Evolutionary conservation across 352 stramenopile genomes (phyloP), one percentile per base, ranked within the genome.

Genomic region (Globisporangium rhizosaccharum): DNA sequence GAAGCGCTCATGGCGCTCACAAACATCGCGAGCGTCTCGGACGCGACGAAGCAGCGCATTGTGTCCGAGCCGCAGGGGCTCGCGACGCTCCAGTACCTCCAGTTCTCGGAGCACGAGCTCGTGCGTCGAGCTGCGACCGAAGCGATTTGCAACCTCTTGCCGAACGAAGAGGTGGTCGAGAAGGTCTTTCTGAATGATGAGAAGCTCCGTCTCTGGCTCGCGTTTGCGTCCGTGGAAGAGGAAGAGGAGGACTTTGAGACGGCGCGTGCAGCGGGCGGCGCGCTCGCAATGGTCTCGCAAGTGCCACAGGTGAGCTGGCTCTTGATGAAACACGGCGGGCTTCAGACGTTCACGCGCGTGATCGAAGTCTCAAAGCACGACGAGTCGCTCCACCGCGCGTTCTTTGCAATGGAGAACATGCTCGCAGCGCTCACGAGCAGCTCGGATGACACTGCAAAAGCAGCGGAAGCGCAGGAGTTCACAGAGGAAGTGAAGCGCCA

Each of bases 31-130:
- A 94, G 84, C 20, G 87, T 97, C 20, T 96, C 88, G 28, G 81
- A 97, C 8, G 89, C 97, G 60, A 98, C 95, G 36, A 98, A 99
- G 75, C 88, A 96, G 52, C 83, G 88, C 10, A 91, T 90, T 25
- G 68, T 92, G 0, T 64, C 57, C 0, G 78, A 90, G 44, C 78
- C 82, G 0, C 78, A 94, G 37, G 82, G 78, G 0, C 61, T 94
- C 1, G 85, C 75, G 15, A 92, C 85, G 41, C 61, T 94, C 15
- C 81, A 92, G 60, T 94, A 93, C 53, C 59, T 94, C 36, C 97
- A 98, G 85, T 99, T 99, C 73, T 98, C 89, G 3, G 96, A 99
- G 57, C 94, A 99, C 57, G 86, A 97, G 44, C 85, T 99, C 59
- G 95, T 99, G 56, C 89, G 97, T 57, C 85, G 94, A 55, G 97